These are phyloP conservation scores for Penicillium odoratum DNA, from an alignment of 495 filamentous ascomycete species.

Conservation along the genomic window DNA sequence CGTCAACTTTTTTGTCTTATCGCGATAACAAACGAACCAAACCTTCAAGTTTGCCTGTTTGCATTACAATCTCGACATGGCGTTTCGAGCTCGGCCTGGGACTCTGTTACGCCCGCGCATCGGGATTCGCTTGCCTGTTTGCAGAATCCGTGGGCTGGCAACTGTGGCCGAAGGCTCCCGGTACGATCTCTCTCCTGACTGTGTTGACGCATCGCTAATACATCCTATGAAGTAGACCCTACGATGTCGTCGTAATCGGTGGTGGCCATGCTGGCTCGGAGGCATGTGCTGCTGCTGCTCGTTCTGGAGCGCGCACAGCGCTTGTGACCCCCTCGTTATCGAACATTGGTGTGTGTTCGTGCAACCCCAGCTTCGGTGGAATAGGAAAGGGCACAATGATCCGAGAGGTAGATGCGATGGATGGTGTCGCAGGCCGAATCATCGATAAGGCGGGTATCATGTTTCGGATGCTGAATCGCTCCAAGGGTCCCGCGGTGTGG, in stretches of 20 bases:
- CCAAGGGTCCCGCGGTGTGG: slow-evolving; percentile 95
- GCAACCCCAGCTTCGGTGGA: slow-evolving; percentile 95
- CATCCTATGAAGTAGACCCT: slow-evolving; percentile 52
- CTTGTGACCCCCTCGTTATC: slow-evolving; percentile 83
- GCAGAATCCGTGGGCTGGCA: slow-evolving; percentile 39
- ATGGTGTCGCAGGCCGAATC: slow-evolving; percentile 84
- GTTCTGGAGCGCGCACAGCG: slow-evolving; percentile 84
- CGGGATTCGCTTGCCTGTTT: slow-evolving; percentile 23
- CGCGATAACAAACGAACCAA: slow-evolving; percentile 5
- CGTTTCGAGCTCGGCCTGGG: slow-evolving; percentile 34
- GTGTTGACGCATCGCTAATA: neutral
- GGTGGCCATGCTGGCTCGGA: slow-evolving; percentile 95
- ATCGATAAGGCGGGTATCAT: slow-evolving; percentile 93
- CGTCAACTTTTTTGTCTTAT: slow-evolving; percentile 24
- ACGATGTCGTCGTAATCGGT: slow-evolving; percentile 93
- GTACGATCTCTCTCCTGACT: slow-evolving; percentile 28
- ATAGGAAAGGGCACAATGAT: slow-evolving; percentile 99
- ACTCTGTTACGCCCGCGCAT: slow-evolving; percentile 34
- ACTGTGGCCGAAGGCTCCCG: slow-evolving; percentile 47
- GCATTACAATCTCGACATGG: slow-evolving; percentile 29
- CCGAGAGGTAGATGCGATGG: slow-evolving; percentile 91
- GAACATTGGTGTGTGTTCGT: slow-evolving; percentile 94
- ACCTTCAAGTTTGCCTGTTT: slow-evolving; percentile 8
- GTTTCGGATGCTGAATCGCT: slow-evolving; percentile 83
- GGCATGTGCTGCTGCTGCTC: slow-evolving; percentile 89